Evolutionary conservation across 768 basidiomycete genomes (phyloP).

Genomic region (Boletus rubescentipes): DNA sequence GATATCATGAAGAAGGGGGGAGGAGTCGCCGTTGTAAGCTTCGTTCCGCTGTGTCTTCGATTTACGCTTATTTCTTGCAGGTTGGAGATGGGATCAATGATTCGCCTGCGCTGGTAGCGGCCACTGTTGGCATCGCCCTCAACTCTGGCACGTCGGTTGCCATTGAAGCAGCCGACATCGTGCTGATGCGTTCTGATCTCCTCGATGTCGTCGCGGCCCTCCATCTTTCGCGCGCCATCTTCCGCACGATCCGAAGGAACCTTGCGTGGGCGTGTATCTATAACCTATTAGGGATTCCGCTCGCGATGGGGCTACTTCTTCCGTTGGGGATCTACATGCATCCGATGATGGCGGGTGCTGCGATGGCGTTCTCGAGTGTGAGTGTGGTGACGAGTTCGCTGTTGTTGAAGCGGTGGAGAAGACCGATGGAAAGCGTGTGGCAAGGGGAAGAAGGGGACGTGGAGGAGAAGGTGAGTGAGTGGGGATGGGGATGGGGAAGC

Average conservation of each 20-base stretch:
- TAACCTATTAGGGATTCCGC: conserved; percentile 89
- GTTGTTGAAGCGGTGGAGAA: conserved; percentile 80
- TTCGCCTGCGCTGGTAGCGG: conserved; percentile 93
- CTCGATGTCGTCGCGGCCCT: conserved; percentile 97
- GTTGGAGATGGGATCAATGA: conserved; percentile 99
- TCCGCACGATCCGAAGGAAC: conserved; percentile 87
- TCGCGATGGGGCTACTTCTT: conserved; percentile 96
- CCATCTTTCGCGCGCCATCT: conserved; percentile 85
- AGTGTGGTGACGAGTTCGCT: conserved; percentile 92
- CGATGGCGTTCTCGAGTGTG: conserved; percentile 97
- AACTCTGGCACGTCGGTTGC: conserved; percentile 97
- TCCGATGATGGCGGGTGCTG: conserved; percentile 98
- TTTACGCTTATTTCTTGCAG: conserved; percentile 36
- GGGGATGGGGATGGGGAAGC: conserved; percentile 32
- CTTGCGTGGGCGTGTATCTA: conserved; percentile 96
- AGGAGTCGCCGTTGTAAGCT: conserved; percentile 87
- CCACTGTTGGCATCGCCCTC: conserved; percentile 94
- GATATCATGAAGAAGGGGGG: conserved; percentile 76
- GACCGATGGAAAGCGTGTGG: conserved; percentile 70
- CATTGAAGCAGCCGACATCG: conserved; percentile 96
- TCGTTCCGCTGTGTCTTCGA: not conserved
- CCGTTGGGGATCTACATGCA: conserved; percentile 92
- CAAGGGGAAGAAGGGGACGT: conserved; percentile 46
- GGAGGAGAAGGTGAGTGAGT: conserved; percentile 30
- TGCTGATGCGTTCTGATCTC: conserved; percentile 95